Conservation (phyloP, 192 early-diverging fungal genomes). For the Pilaira anomala region DNA sequence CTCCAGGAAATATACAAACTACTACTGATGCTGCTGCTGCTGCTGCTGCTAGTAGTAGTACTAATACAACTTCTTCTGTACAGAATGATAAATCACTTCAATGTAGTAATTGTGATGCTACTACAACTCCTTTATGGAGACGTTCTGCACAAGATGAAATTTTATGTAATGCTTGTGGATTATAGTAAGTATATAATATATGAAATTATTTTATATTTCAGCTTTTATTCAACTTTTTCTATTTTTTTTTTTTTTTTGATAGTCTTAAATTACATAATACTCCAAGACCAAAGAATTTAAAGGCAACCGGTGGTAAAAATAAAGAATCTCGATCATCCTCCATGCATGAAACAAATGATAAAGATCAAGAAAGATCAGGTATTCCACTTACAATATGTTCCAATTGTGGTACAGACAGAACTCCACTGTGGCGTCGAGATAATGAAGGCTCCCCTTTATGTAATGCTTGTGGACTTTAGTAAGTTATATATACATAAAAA, state of each 20-base stretch:
- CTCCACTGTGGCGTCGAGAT: constrained; percentile 91
- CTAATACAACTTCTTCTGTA: neutral
- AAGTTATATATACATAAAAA: constrained; percentile 12
- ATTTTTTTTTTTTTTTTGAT: neutral
- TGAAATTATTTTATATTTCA: neutral
- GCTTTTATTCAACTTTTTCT: neutral
- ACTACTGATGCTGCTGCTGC: too few species aligned
- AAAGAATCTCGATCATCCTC: neutral
- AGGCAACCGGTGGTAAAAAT: constrained; percentile 57
- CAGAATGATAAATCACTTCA: neutral
- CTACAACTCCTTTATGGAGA: constrained; percentile 92
- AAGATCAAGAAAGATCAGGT: constrained; percentile 20
- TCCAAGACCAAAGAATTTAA: constrained; percentile 74
- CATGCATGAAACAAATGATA: neutral
- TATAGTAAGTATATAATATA: constrained; percentile 60
- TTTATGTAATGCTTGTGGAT: constrained; percentile 96
- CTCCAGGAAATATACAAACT: neutral
- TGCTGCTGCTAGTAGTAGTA: too few species aligned
- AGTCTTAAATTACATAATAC: constrained; percentile 80
- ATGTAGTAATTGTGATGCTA: constrained; percentile 75
- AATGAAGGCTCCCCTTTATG: constrained; percentile 50
- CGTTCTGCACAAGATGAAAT: constrained; percentile 78
- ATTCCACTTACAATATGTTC: constrained; percentile 46
- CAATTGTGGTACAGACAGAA: constrained; percentile 80
- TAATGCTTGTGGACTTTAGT: constrained; percentile 60